A percentile compares a stretch with the other conserved stretches of the same genome.
Evolutionary conservation across 345 rosid species (phyloP).

Genomic region (Euphorbia peplus): DNA sequence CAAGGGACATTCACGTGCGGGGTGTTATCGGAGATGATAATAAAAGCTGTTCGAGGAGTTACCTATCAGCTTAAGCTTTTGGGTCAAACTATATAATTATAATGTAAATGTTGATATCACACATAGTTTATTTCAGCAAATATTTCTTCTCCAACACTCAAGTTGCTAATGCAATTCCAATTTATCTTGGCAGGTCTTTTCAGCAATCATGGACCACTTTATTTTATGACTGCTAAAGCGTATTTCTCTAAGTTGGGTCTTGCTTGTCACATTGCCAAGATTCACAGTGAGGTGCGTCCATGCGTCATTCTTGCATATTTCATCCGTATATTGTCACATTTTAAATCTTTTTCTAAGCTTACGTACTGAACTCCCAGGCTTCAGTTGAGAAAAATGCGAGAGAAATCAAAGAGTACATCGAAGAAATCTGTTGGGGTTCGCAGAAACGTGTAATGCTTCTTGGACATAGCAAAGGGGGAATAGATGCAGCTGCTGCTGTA

Average conservation of each 20-base stretch:
- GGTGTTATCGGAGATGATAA: no score
- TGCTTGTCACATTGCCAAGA: constrained; percentile 92
- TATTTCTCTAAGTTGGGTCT: constrained; percentile 91
- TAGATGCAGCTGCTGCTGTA: constrained; percentile 93
- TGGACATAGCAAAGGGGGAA: constrained; percentile 99
- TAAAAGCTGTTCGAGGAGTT: no score
- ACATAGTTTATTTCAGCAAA: no score
- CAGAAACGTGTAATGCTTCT: constrained; percentile 84
- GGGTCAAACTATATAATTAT: not conserved
- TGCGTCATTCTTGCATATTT: not conserved
- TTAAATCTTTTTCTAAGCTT: constrained; percentile 23
- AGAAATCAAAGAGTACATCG: constrained; percentile 89
- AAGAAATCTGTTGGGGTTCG: constrained; percentile 96
- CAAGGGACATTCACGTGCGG: no score
- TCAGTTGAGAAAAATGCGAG: constrained; percentile 96
- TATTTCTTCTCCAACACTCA: not conserved
- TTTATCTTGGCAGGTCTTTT: constrained; percentile 70
- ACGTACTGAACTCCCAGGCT: constrained; percentile 50
- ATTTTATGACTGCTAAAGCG: constrained; percentile 78
- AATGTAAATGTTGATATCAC: not conserved
- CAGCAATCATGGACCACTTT: constrained; percentile 96
- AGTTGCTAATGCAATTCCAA: not conserved
- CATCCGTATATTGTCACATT: constrained; percentile 3
- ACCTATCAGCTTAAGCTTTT: no score
- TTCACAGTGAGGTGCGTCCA: constrained; percentile 84